These are phyloP conservation scores for Lathyrus oleraceus DNA, from an alignment of 306 rosid genomes.

Conservation along the genomic window DNA sequence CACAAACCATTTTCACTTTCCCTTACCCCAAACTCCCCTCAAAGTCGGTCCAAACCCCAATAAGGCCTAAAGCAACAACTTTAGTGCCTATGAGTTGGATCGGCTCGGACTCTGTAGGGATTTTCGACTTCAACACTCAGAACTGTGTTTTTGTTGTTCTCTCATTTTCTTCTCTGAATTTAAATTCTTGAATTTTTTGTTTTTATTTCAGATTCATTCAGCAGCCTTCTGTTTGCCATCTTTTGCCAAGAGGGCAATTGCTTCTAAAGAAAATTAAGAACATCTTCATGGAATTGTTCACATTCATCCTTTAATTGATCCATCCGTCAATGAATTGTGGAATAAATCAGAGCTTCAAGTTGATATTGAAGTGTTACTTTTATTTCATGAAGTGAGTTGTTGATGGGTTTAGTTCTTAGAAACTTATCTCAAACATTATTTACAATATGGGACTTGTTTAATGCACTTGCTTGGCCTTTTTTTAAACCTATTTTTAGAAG, in stretches of 20 bases:
- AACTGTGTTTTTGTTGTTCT: not conserved
- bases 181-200: conserved; percentile 10
- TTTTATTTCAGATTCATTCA: conserved; percentile 67
- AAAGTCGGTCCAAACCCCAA: not conserved
- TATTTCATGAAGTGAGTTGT: conserved; percentile 48
- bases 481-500: not conserved
- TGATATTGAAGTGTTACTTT: conserved; percentile 39
- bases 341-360: conserved; percentile 51
- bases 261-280: conserved; percentile 54
- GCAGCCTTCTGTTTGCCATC: conserved; percentile 98
- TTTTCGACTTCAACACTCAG: not conserved
- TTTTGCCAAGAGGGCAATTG: conserved; percentile 86
- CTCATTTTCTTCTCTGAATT: not conserved
- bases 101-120: not conserved
- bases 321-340: conserved; percentile 42
- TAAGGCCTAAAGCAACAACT: not conserved
- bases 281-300: conserved; percentile 22
- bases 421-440: conserved; percentile 28
- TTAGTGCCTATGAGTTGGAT: not conserved
- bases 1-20: not conserved
- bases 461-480: conserved; percentile 9
- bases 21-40: not conserved
- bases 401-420: conserved; percentile 37
- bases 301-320: conserved; percentile 26
- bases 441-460: conserved; percentile 25